Conservation (phyloP, 208 protist genomes). For the Herpetomonas tarakana region DNA sequence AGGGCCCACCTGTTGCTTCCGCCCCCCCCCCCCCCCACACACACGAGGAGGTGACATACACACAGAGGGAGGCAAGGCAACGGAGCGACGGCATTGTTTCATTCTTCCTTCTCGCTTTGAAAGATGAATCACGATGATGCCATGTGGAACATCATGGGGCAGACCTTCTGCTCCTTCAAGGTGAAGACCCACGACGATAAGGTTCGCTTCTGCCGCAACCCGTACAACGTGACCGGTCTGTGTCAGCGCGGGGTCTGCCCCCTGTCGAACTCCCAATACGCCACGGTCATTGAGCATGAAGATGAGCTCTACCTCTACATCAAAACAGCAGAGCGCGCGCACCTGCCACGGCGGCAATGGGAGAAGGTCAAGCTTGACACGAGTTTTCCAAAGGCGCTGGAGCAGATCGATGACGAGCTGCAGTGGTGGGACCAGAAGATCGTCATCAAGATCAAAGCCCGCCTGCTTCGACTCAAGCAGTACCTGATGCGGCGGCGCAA, state of each 20-base stretch:
- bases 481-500: constrained; percentile 98
- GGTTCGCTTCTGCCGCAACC: constrained; percentile 98
- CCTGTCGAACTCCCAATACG: constrained; percentile 98
- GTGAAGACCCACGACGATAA: constrained; percentile 91
- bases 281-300: constrained; percentile 97
- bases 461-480: constrained; percentile 97
- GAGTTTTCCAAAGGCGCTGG: constrained; percentile 95
- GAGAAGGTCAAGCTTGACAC: constrained; percentile 97
- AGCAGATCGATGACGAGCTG: constrained; percentile 96
- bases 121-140: constrained; percentile 93
- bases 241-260: constrained; percentile 97
- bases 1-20: too few species aligned
- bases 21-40: too few species aligned
- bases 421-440: constrained; percentile 95
- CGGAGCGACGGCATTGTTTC: too few species aligned
- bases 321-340: constrained; percentile 98
- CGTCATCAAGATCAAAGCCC: constrained; percentile 97
- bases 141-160: constrained; percentile 92
- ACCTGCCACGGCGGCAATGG: constrained; percentile 97
- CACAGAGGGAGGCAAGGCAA: too few species aligned
- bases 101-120: too few species aligned
- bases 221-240: constrained; percentile 98
- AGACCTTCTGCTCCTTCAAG: constrained; percentile 93
- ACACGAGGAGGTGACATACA: too few species aligned
- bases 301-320: constrained; percentile 97